A percentile compares a stretch with the other conserved stretches of the same genome.
phyloP scores from a whole-genome alignment of 2,329 filamentous ascomycete species.

The Rutstroemia sp. region DNA sequence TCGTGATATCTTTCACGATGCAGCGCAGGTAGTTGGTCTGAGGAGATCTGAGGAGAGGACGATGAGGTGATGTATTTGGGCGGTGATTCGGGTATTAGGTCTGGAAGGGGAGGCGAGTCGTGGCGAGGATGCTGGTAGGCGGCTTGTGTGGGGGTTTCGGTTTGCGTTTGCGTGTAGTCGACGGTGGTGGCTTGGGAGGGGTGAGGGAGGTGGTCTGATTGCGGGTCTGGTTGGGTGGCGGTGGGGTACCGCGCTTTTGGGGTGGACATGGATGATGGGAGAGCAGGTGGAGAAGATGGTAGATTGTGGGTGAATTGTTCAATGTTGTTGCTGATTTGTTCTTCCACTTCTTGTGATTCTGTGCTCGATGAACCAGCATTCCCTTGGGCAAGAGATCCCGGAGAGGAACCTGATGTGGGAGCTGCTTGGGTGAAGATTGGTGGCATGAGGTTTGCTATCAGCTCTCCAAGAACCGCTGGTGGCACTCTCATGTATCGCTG shows the following conservation, averaged over 20 bases:
- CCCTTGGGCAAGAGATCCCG: neutral
- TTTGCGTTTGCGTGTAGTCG: slow-evolving; percentile 23
- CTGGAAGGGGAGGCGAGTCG: slow-evolving; percentile 7
- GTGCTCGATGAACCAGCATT: slow-evolving; percentile 16
- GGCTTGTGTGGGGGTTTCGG: slow-evolving; percentile 7
- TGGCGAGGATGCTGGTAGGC: neutral
- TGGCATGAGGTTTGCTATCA: slow-evolving; percentile 50
- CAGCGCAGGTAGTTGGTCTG: neutral
- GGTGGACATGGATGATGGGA: neutral
- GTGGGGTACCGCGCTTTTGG: no score
- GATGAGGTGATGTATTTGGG: slow-evolving; percentile 13
- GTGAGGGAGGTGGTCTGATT: neutral
- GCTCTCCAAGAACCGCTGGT: slow-evolving; percentile 48
- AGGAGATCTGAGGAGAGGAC: neutral
- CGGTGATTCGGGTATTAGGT: slow-evolving; percentile 25
- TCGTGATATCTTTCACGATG: neutral
- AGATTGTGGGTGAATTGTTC: slow-evolving; percentile 21
- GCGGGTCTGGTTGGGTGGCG: neutral
- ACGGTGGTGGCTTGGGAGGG: slow-evolving; percentile 29
- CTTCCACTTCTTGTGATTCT: slow-evolving; percentile 25
- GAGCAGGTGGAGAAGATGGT: neutral
- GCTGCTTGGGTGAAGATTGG: slow-evolving; percentile 37
- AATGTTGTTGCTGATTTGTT: slow-evolving; percentile 24
- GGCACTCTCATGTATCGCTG: slow-evolving; percentile 46
- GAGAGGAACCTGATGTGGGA: neutral